Conservation (phyloP, 2,329 filamentous ascomycete species). For the Aspergillus oerlinghausenensis region DNA sequence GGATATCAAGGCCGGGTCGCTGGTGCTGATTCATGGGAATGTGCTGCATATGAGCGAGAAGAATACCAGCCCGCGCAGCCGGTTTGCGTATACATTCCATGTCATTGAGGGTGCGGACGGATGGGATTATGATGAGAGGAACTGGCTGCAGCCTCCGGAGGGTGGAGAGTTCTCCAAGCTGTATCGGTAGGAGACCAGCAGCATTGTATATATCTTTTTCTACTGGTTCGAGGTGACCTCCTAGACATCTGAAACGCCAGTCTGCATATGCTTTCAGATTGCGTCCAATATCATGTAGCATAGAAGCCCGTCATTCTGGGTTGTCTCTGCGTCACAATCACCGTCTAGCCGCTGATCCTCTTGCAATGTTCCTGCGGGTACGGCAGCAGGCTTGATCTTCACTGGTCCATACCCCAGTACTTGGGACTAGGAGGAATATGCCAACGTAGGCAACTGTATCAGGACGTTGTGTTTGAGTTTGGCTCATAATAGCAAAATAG, state of each 20-base stretch:
- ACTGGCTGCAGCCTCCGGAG: slow-evolving; percentile 86
- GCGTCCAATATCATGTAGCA: not conserved
- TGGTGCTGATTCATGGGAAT: slow-evolving; percentile 95
- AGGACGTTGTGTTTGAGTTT: too few relatives aligned
- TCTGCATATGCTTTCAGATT: not conserved
- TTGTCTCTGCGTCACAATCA: not conserved
- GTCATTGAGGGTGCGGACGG: slow-evolving; percentile 76
- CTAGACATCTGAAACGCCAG: too few relatives aligned
- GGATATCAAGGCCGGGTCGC: slow-evolving; percentile 82
- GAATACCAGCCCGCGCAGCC: slow-evolving; percentile 78
- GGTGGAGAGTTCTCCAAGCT: slow-evolving; percentile 72
- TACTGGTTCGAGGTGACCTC: too few relatives aligned
- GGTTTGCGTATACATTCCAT: slow-evolving; percentile 97
- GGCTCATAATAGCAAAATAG: too few relatives aligned
- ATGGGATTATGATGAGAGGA: slow-evolving; percentile 70
- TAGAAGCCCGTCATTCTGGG: slow-evolving; percentile 6
- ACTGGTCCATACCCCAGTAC: not conserved
- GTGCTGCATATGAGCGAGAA: slow-evolving; percentile 92
- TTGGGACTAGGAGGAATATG: too few relatives aligned
- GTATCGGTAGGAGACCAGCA: slow-evolving; percentile 22
- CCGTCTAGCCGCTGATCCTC: slow-evolving; percentile 10
- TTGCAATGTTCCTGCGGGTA: slow-evolving; percentile 11
- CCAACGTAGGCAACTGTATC: too few relatives aligned
- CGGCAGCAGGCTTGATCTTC: slow-evolving; percentile 13
- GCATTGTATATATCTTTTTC: not conserved